These are phyloP conservation scores for Sclerotinia nivalis DNA, from an alignment of 2,329 filamentous ascomycete species.

Conservation along the genomic window DNA sequence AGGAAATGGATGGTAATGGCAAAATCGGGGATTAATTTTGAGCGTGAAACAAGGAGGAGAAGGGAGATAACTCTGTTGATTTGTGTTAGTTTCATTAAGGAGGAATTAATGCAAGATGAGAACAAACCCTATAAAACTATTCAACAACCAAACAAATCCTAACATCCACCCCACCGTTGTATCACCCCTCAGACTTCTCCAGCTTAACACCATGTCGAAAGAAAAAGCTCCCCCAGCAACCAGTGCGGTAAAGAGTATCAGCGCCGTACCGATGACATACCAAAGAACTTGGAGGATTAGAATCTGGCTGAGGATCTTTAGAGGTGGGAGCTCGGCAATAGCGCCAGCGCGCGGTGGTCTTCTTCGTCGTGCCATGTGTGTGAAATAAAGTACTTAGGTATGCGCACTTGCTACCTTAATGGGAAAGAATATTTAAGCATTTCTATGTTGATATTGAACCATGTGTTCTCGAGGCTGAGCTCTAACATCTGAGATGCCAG, in stretches of 20 bases:
- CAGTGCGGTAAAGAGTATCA: conserved; percentile 68
- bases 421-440: conserved; percentile 8
- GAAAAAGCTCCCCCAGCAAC: conserved; percentile 63
- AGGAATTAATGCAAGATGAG: conserved; percentile 16
- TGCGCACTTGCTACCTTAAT: conserved; percentile 16
- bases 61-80: conserved; percentile 74
- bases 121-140: conserved; percentile 62
- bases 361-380: conserved; percentile 49
- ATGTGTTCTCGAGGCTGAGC: neutral
- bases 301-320: conserved; percentile 68
- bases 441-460: conserved; percentile 5
- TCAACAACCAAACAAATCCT: conserved; percentile 66
- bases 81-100: neutral
- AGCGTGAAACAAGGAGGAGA: conserved; percentile 79
- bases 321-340: conserved; percentile 64
- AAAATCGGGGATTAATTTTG: conserved; percentile 94
- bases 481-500: conserved; percentile 6
- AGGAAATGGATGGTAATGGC: conserved; percentile 84
- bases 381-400: conserved; percentile 4
- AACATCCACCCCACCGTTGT: conserved; percentile 70
- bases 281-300: conserved; percentile 63
- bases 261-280: conserved; percentile 59
- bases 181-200: conserved; percentile 64
- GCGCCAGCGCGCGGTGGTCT: conserved; percentile 65
- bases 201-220: conserved; percentile 61